phyloP scores from a whole-genome alignment of 2,329 filamentous ascomycete species.

The Claviceps pazoutovae region DNA sequence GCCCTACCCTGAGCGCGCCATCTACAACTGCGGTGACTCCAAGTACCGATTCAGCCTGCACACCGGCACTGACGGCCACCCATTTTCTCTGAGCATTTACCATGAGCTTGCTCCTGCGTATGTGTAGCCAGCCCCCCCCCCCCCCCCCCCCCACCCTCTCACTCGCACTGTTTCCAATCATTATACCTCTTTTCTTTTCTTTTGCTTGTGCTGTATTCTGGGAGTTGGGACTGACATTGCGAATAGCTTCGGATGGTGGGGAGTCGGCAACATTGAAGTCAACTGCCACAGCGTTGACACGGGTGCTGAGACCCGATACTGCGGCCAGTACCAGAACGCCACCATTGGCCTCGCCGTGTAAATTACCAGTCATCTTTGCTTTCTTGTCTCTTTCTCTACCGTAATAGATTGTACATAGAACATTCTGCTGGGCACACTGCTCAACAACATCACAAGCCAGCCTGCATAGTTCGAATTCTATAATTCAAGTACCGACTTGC shows the following conservation, averaged over 20 bases:
- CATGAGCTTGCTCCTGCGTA: constrained; percentile 8
- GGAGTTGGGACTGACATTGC: background rate
- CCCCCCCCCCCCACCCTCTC: background rate
- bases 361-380: too few species aligned
- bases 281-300: background rate
- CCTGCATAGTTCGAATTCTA: too few species aligned
- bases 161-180: too few species aligned
- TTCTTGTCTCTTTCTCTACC: too few species aligned
- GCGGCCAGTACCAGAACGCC: too few species aligned
- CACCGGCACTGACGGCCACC: constrained; percentile 2
- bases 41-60: constrained; percentile 17
- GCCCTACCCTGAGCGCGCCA: background rate
- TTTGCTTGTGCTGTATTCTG: too few species aligned
- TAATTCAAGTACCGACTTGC: too few species aligned
- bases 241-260: background rate
- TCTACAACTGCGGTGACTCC: constrained; percentile 13
- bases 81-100: background rate
- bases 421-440: too few species aligned
- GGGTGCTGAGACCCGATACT: background rate
- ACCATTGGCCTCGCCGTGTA: too few species aligned
- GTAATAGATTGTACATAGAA: too few species aligned
- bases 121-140: constrained; percentile 2
- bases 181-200: too few species aligned
- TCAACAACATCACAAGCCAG: too few species aligned
- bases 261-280: background rate